phyloP scores from a whole-genome alignment of 805 yeast genomes.

The Candida maesae region DNA sequence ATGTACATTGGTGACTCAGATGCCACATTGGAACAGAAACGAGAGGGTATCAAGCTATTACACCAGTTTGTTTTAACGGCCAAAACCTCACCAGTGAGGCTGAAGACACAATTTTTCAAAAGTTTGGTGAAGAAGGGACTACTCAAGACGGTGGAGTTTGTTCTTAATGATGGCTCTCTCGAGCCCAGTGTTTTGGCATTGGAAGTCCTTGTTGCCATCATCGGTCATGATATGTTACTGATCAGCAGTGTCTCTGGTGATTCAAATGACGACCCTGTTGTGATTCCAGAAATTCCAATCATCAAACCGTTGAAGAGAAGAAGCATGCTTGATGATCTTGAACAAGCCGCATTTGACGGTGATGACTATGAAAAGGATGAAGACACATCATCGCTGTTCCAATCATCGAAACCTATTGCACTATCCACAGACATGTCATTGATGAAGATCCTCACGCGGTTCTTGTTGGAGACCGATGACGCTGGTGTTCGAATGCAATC shows the following conservation, averaged over 20 bases:
- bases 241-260: constrained; percentile 33
- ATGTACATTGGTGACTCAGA: constrained; percentile 39
- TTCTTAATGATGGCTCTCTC: constrained; percentile 49
- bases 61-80: constrained; percentile 80
- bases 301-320: no score
- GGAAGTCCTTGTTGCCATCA: constrained; percentile 72
- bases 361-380: constrained; percentile 9
- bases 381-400: constrained; percentile 4
- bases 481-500: constrained; percentile 79
- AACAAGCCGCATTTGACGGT: constrained; percentile 5
- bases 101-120: constrained; percentile 62
- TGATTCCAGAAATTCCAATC: no score
- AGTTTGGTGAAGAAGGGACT: constrained; percentile 65
- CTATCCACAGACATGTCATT: constrained; percentile 58
- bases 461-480: constrained; percentile 58
- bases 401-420: constrained; percentile 5
- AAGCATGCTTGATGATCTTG: background rate
- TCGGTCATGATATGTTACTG: constrained; percentile 76
- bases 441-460: constrained; percentile 49
- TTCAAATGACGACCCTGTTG: constrained; percentile 8
- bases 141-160: constrained; percentile 65
- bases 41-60: constrained; percentile 73
- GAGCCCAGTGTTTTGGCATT: constrained; percentile 66
- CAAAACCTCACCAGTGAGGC: constrained; percentile 55
- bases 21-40: constrained; percentile 27